phyloP scores from a whole-genome alignment of 2,329 filamentous ascomycete genomes.

The Parastagonospora nodorum region DNA sequence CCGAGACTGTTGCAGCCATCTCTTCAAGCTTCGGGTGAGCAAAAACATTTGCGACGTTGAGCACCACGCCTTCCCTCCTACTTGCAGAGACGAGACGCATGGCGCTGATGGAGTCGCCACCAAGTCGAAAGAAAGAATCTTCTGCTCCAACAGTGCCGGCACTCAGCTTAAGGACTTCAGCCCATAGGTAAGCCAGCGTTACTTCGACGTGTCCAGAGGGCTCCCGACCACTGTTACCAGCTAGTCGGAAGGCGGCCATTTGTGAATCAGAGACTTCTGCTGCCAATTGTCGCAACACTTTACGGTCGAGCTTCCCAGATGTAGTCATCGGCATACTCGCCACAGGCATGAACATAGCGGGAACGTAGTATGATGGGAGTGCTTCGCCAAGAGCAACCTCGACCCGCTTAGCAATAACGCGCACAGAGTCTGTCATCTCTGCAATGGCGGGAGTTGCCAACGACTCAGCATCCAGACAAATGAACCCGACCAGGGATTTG shows the following conservation, averaged over 20 bases:
- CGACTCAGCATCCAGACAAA: conserved; percentile 24
- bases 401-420: conserved; percentile 25
- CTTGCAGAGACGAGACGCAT: conserved; percentile 52
- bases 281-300: conserved; percentile 44
- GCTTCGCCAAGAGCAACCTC: conserved; percentile 33
- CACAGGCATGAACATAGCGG: conserved; percentile 51
- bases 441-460: conserved; percentile 13
- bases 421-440: conserved; percentile 26
- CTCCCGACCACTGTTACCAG: conserved; percentile 35
- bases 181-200: conserved; percentile 44
- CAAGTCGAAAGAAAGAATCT: conserved; percentile 54
- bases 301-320: conserved; percentile 52
- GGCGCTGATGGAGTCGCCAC: conserved; percentile 54
- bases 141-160: conserved; percentile 48
- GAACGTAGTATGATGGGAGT: conserved; percentile 52
- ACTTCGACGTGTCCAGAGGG: conserved; percentile 31
- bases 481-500: conserved; percentile 34
- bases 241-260: conserved; percentile 30
- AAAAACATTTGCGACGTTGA: conserved; percentile 53
- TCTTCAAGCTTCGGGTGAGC: conserved; percentile 50
- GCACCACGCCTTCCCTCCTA: conserved; percentile 45
- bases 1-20: conserved; percentile 43
- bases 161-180: conserved; percentile 45
- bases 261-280: conserved; percentile 37
- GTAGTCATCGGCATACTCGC: conserved; percentile 48